Base-by-base conservation (phyloP, 768 basidiomycete species). In the Mycena leptocephala region DNA sequence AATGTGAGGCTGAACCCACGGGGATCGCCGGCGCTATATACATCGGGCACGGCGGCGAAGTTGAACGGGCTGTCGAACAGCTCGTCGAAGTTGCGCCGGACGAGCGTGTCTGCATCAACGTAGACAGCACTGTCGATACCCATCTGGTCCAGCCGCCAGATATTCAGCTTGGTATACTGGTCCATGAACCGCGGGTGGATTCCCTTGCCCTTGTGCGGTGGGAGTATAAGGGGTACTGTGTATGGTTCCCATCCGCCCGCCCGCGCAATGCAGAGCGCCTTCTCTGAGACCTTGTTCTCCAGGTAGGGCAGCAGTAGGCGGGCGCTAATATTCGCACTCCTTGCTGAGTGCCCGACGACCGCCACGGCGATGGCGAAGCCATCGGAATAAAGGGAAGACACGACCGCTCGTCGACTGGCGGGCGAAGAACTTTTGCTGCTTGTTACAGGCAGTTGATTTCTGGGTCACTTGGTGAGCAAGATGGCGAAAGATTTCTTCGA, bases 131-230 rank as follows among this genome's bases (percentile, higher is more conserved):
- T 72, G 62, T 82, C 73, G 67, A 81, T 75, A 28, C 84, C 85
- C 39, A 75, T 69, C 32, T 72, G 39, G 76, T 85, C 85, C 55
- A 86, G 77, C 61, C 59, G 72, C 85, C 85, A 86, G n/a, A 86
- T 80, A 53, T 81, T 78, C 37, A 86, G 81, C 76, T 86, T 86
- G 10, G 85, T 84, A 77, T 83, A 85, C 69, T 85, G 85, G 78
- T 86, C 85, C 48, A 67, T 63, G 79, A 84, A 86, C 56, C 82
- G 81, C 2, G 48, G 70, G 75, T 79, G 78, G 58, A 85, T 80
- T 51, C 77, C 82, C 9, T 78, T 32, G 32, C 86, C 83, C 48
- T 70, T 46, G 72, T 81, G 81, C 1, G 86, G 85, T 3, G 86
- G 86, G 2, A 81, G 80, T 35, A 86, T 85, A 53, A 79, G 78